Evolutionary conservation across 2,329 filamentous ascomycete species (phyloP).

Genomic region (Aspergillus glaucus): DNA sequence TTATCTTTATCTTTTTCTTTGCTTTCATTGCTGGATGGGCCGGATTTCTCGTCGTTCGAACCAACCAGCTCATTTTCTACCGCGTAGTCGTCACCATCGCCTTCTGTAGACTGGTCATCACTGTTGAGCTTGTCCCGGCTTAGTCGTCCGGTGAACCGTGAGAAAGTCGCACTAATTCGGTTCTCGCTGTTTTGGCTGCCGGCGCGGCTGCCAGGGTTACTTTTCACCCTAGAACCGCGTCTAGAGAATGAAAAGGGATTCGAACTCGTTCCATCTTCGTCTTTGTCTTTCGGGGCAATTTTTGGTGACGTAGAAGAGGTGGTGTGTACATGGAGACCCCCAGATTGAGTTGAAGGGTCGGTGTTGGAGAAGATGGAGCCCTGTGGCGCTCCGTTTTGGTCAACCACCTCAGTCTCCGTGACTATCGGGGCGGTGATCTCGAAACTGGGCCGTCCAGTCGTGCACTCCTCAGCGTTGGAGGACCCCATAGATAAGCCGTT

Average conservation of each 20-base stretch:
- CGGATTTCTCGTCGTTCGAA: conserved; percentile 11
- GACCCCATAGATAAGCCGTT: conserved; percentile 12
- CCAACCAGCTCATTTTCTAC: conserved; percentile 14
- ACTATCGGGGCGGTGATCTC: conserved; percentile 30
- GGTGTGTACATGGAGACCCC: conserved; percentile 14
- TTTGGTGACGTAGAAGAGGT: conserved; percentile 19
- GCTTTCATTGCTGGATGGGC: conserved; percentile 2
- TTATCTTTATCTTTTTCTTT: conserved; percentile 17
- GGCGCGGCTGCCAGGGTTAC: conserved; percentile 29
- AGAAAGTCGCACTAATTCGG: conserved; percentile 29
- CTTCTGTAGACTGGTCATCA: conserved; percentile 18
- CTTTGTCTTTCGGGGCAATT: conserved; percentile 21
- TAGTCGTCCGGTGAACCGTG: conserved; percentile 27
- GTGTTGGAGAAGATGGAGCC: conserved; percentile 25
- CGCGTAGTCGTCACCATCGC: conserved; percentile 19
- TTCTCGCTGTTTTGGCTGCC: conserved; percentile 32
- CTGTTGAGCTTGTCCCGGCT: conserved; percentile 25
- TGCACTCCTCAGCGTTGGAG: conserved; percentile 13
- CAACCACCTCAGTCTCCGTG: conserved; percentile 10
- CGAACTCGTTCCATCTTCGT: conserved; percentile 5
- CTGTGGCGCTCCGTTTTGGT: conserved; percentile 15
- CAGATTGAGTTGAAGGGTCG: conserved; percentile 6
- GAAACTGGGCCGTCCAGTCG: conserved; percentile 30
- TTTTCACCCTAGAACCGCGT: conserved; percentile 24
- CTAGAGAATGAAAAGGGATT: conserved; percentile 22